A percentile compares a stretch with the other conserved stretches of the same genome.
phyloP scores from a whole-genome alignment of 1,139 yeast species.

The Hanseniaspora sp. region DNA sequence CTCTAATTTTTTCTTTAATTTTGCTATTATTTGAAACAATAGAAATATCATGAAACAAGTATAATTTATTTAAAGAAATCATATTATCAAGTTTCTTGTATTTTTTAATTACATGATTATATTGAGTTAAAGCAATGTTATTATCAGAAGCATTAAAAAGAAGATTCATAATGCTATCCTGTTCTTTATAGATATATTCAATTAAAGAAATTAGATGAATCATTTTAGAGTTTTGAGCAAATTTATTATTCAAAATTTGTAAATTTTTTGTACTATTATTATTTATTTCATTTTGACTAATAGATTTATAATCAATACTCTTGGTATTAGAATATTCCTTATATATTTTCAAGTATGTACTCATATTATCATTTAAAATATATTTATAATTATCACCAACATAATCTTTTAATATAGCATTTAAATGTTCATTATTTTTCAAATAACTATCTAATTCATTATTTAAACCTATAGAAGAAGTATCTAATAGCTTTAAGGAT shows the following conservation, averaged over 20 bases:
- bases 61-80: neutral
- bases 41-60: constrained; percentile 1
- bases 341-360: neutral
- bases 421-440: constrained; percentile 4
- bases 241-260: neutral
- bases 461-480: constrained; percentile 11
- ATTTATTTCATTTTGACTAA: neutral
- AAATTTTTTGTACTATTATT: neutral
- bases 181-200: constrained; percentile 4
- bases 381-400: constrained; percentile 2
- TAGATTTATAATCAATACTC: neutral
- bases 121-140: neutral
- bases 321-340: neutral
- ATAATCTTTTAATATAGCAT: constrained; percentile 1
- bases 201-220: neutral
- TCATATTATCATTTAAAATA: constrained; percentile 7
- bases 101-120: constrained; percentile 4
- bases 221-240: neutral
- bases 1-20: neutral
- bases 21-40: neutral
- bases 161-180: neutral
- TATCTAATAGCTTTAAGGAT: constrained; percentile 7
- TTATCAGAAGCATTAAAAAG: neutral
- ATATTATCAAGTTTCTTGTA: neutral
- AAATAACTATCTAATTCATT: neutral